These are phyloP conservation scores for Avicennia marina DNA, from an alignment of 257 asterid species.

Conservation along the genomic window DNA sequence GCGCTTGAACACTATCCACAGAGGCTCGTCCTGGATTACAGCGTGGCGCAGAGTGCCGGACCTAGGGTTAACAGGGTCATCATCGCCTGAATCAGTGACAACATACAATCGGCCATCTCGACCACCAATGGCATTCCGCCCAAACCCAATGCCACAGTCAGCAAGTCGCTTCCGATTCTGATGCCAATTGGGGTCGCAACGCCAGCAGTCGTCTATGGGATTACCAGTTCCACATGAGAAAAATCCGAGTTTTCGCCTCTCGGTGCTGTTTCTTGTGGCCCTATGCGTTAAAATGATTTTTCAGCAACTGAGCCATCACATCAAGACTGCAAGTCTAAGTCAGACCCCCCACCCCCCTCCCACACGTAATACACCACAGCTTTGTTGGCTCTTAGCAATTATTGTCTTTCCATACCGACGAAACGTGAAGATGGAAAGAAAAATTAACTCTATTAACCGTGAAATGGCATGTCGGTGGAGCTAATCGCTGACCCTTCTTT, in stretches of 20 bases:
- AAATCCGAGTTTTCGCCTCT: slow-evolving; percentile 73
- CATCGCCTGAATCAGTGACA: slow-evolving; percentile 56
- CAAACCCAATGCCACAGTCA: slow-evolving; percentile 86
- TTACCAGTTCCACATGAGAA: slow-evolving; percentile 89
- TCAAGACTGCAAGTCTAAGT: neutral
- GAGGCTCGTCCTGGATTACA: slow-evolving; percentile 75
- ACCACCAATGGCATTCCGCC: slow-evolving; percentile 88
- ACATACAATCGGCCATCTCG: slow-evolving; percentile 78
- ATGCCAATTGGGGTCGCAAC: slow-evolving; percentile 70
- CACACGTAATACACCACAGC: neutral
- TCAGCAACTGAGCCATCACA: slow-evolving; percentile 11
- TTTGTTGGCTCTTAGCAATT: neutral
- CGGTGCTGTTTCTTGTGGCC: slow-evolving; percentile 66
- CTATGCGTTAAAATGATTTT: slow-evolving; percentile 24
- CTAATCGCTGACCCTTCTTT: slow-evolving; percentile 13
- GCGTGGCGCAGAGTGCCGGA: slow-evolving; percentile 89
- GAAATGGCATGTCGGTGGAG: slow-evolving; percentile 20
- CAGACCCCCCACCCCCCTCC: too few species aligned
- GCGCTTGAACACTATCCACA: slow-evolving; percentile 78
- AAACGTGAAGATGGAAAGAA: neutral
- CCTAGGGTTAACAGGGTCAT: slow-evolving; percentile 62
- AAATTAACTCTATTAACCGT: neutral
- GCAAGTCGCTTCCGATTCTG: slow-evolving; percentile 67
- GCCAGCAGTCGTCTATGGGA: slow-evolving; percentile 94
- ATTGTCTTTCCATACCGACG: neutral